Evolutionary conservation across 78 protist genomes (phyloP), one percentile per base, ranked within the genome.

Genomic region (Thecamonas trahens): DNA sequence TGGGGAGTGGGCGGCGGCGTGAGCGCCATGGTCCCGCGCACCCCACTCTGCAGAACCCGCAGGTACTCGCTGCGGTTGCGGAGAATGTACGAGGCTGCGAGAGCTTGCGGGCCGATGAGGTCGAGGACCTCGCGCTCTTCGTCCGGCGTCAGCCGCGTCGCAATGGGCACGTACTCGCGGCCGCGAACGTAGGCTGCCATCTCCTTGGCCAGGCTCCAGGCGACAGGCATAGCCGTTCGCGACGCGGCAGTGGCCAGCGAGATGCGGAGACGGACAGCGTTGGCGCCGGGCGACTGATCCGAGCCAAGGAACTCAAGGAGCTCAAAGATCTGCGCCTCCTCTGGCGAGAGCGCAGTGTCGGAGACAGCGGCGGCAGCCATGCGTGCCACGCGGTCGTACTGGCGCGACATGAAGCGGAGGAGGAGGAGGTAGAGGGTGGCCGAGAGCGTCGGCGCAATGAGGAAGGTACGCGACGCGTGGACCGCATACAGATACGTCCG

Each of bases 391-490:
- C n/a, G n/a, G n/a, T n/a, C n/a, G 71, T 80, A 80, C 29, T 59
- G 11, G 11, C 79, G 60, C 7, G 3, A 4, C 49, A 72, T 32
- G 47, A 29, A 28, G 20, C 61, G 44, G 32, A 65, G 42, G 22
- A 55, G 38, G 61, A 65, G 24, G 44, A 80, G 75, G 64, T 80
- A 80, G 37, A 72, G 54, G 17, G 75, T 42, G 20, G 80, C 34
- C 17, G 61, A 44, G 52, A 80, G 68, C 35, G 69, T 66, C 45
- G 68, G 66, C 28, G 61, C 26, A 20, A 69, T 3, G 24, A 79
- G 31, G 63, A 79, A 79, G 15, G 76, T 22, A n/a, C 31, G 28
- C 35, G 63, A 44, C 29, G 40, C 13, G 53, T 79, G 84, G 34
- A 79, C 67, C 22, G 74, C 20, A 71, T 67, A 71, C 20, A 52